Evolutionary conservation across 306 rosid species (phyloP).

Genomic region (Crataegus laevigata): DNA sequence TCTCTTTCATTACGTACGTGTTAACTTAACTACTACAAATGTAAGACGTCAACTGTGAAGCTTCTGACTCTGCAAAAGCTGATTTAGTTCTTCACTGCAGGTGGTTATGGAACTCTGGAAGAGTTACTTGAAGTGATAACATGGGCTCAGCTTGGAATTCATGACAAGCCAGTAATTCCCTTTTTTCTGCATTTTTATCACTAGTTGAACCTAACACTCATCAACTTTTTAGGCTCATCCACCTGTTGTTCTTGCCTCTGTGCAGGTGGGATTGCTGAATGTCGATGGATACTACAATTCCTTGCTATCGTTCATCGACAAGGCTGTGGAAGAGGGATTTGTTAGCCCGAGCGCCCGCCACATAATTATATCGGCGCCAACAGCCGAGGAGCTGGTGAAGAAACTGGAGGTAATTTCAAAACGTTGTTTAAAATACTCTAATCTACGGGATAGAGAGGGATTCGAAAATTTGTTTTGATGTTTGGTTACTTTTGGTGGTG

Average conservation of each 20-base stretch:
- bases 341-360: slow-evolving; percentile 89
- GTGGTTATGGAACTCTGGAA: slow-evolving; percentile 97
- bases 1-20: background rate
- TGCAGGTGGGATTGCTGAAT: slow-evolving; percentile 87
- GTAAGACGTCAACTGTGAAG: background rate
- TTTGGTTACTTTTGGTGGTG: background rate
- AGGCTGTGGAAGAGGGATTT: slow-evolving; percentile 97
- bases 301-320: slow-evolving; percentile 75
- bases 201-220: background rate
- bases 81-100: slow-evolving; percentile 31
- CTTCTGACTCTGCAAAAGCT: slow-evolving; percentile 1
- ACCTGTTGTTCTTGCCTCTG: background rate
- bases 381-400: slow-evolving; percentile 84
- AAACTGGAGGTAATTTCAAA: slow-evolving; percentile 66
- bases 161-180: slow-evolving; percentile 76
- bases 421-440: background rate
- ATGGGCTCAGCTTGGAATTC: slow-evolving; percentile 99
- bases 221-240: background rate
- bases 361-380: slow-evolving; percentile 84
- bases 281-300: slow-evolving; percentile 96
- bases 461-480: background rate
- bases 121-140: slow-evolving; percentile 97
- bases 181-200: background rate
- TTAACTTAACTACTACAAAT: background rate
- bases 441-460: background rate